Evolutionary conservation across 805 yeast genomes (phyloP).

Genomic region (Suhomyces canberraensis): DNA sequence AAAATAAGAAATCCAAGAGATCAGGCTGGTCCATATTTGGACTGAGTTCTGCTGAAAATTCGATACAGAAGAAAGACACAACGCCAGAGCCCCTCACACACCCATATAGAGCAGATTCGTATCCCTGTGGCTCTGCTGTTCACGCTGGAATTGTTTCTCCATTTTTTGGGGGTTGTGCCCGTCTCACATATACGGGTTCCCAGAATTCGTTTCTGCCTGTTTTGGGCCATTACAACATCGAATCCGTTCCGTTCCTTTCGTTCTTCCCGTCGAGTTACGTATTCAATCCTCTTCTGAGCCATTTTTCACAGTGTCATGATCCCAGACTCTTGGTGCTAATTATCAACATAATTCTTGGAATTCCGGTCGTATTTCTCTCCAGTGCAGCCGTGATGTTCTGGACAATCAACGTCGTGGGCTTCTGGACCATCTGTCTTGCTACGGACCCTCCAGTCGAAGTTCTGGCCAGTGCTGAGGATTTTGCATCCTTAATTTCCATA

Average conservation of each 20-base stretch:
- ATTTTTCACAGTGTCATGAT: conserved; percentile 59
- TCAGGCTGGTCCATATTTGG: too few species aligned
- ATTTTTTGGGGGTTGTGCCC: conserved; percentile 74
- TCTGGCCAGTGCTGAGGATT: conserved; percentile 51
- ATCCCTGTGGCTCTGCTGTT: conserved; percentile 83
- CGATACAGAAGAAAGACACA: too few species aligned
- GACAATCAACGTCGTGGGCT: conserved; percentile 62
- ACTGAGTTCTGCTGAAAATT: too few species aligned
- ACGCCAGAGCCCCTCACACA: conserved; percentile 19
- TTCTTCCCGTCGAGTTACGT: conserved; percentile 73
- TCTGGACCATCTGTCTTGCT: conserved; percentile 75
- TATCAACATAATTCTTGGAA: conserved; percentile 60
- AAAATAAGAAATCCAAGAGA: conserved; percentile 31
- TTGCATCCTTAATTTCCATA: conserved; percentile 62
- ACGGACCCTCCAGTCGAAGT: conserved; percentile 76
- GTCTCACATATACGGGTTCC: conserved; percentile 56
- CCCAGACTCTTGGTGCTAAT: conserved; percentile 56
- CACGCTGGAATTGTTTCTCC: conserved; percentile 82
- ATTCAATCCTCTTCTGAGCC: conserved; percentile 42
- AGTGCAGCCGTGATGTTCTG: conserved; percentile 47
- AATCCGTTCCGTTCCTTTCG: conserved; percentile 57
- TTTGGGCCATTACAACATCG: conserved; percentile 51
- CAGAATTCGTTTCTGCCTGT: conserved; percentile 43
- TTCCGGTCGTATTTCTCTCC: conserved; percentile 57
- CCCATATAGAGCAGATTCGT: conserved; percentile 87